Base-by-base conservation (phyloP, 306 rosid genomes). In the Prunus mongolica region DNA sequence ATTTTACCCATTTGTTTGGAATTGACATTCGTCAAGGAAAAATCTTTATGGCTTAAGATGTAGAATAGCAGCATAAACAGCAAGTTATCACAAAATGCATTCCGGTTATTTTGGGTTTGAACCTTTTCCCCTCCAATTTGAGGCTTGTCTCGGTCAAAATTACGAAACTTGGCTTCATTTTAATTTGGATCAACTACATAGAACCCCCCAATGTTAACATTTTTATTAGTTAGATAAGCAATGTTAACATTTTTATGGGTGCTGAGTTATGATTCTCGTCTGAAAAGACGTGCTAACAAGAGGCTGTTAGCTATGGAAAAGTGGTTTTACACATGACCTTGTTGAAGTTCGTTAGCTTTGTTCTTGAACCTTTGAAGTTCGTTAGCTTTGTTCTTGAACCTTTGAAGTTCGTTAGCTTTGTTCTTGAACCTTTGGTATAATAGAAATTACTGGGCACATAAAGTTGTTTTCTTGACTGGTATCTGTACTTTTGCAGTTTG, bases 401-500 rank as follows among this genome's bases (percentile, higher is more conserved):
- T n/a, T n/a, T 11, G 56, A 16, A 46, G 0, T 14, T 75, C 12
- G 8, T 38, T 12, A 14, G 27, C 14, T n/a, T 64, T 71, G 72
- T 71, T 56, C 41, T 30, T 38, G 54, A 66, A 67, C 25, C 32
- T 0, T 57, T 34, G 3, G 22, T 72, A 64, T 24, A 8, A 52
- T 12, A 58, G 72, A 65, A 57, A 1, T 67, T 45, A 19, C 2
- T 72, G 52, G 32, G 38, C 65, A 50, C 62, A 8, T 50, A 55
- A 27, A 54, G 55, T 30, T 52, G 65, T 68, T 76, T 38, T 73
- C 54, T 77, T 88, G 65, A 83, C 63, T 67, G 25, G 69, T 69
- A 79, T 8, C 44, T 50, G 70, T 71, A 34, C 56, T 54, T 27
- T 76, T 86, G 84, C 96, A 96, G 99, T 91, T 92, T 80, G 99